Evolutionary conservation across 352 stramenopile genomes (phyloP), one percentile per base, ranked within the genome.

Genomic region (Hyaloperonospora arabidopsidis): DNA sequence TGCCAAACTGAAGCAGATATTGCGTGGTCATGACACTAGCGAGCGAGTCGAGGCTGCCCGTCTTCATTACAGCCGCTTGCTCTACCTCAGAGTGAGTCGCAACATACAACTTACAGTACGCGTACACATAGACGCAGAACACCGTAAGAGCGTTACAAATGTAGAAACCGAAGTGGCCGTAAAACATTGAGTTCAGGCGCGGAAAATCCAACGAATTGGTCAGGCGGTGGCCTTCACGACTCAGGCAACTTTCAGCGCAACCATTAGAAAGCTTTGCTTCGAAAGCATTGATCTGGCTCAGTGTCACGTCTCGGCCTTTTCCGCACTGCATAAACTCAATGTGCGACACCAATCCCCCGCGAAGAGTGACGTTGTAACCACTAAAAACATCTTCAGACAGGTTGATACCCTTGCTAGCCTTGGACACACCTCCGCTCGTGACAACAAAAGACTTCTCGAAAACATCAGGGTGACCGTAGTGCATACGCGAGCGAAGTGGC

Each of bases 311-410:
- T 41, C 84, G 82, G 2, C 84, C 84, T 52, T 95, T 94, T 15
- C 84, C 84, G 62, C 84, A 94, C 61, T 95, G 84, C 78, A 93
- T 93, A 45, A 92, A 93, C 63, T 95, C 84, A 12, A 90, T 70
- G 46, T 95, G 84, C 0, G 79, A 89, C 36, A 93, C 80, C 23
- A 89, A 59, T 1, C 84, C 84, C 4, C 84, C 84, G 10, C 84
- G 80, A 32, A 95, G 65, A 3, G 80, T 88, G 21, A 87, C 78
- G 28, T 91, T 91, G 62, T 91, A 95, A 21, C 84, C 84, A 51
- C 78, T 88, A 45, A 95, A 95, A n/a, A 95, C 81, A 69, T 95
- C 84, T 66, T 95, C 84, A 21, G 82, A 93, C 54, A 95, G 40
- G 45, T 95, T 93, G 63, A 95, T 91, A 17, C 84, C 84, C 60